Percentiles rank a stretch among this genome's conserved stretches.
Conservation (phyloP, 2,329 filamentous ascomycete genomes). For the Aspergillus nomiae region DNA sequence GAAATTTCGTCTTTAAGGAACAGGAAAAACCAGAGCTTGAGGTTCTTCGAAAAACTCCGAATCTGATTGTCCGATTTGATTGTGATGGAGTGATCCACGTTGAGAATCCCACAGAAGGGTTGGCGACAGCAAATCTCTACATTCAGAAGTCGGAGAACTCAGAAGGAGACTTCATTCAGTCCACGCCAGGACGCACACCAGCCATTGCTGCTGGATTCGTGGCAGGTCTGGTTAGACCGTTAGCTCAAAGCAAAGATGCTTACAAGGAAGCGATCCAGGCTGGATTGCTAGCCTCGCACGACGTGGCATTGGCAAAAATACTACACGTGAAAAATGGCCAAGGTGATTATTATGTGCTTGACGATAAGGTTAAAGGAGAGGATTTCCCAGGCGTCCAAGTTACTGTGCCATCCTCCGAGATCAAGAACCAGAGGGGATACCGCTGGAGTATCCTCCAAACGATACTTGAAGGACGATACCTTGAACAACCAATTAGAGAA, state of each 20-base stretch:
- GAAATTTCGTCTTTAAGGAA: background rate
- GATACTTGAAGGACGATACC: too few species aligned
- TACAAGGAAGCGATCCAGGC: too few species aligned
- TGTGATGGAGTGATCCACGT: conserved; percentile 2
- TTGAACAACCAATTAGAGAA: too few species aligned
- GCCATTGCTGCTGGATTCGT: background rate
- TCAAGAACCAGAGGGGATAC: background rate
- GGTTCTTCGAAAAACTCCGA: background rate
- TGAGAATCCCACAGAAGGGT: background rate
- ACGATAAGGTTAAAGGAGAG: too few species aligned
- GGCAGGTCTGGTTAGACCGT: background rate
- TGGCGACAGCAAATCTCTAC: background rate
- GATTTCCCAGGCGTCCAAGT: too few species aligned
- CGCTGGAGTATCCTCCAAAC: background rate
- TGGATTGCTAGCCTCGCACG: background rate
- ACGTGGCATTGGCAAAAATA: background rate
- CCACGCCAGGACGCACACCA: background rate
- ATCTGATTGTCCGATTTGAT: conserved; percentile 2
- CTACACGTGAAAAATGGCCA: too few species aligned
- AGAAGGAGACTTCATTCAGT: background rate
- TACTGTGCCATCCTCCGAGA: too few species aligned
- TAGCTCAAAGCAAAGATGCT: background rate
- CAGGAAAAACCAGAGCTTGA: background rate
- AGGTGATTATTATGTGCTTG: too few species aligned
- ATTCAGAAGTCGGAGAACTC: background rate